Conservation (phyloP, 768 basidiomycete genomes). For the Panus rudis region DNA sequence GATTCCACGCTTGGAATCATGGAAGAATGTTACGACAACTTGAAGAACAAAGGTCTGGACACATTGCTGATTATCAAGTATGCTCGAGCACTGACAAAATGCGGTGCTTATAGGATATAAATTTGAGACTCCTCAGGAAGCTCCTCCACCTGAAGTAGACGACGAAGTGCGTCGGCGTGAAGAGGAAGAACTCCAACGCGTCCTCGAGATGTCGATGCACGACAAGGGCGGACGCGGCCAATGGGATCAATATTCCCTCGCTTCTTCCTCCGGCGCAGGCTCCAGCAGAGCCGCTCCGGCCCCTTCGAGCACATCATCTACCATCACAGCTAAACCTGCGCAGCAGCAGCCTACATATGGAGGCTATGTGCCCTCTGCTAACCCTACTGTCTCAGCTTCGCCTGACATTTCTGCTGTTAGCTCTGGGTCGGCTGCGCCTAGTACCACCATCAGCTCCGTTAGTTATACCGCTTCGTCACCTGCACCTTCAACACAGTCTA, state of each 20-base stretch:
- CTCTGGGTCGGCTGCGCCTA: conserved; percentile 3
- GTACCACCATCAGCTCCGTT: conserved; percentile 16
- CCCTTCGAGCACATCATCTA: conserved; percentile 14
- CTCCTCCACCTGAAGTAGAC: conserved; percentile 62
- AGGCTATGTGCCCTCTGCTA: conserved; percentile 54
- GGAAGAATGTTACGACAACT: conserved; percentile 77
- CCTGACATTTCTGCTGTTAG: not conserved
- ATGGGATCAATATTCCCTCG: conserved; percentile 41
- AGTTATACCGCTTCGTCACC: conserved; percentile 15
- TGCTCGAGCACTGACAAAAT: too few species aligned
- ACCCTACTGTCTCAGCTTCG: conserved; percentile 30
- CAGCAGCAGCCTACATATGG: conserved; percentile 35
- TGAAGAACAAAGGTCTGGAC: conserved; percentile 74
- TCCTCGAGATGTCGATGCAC: conserved; percentile 86
- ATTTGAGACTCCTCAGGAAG: conserved; percentile 55
- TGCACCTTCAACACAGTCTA: conserved; percentile 22
- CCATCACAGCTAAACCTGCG: conserved; percentile 6
- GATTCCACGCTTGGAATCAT: conserved; percentile 81
- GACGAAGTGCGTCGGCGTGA: conserved; percentile 79
- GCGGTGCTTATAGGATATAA: conserved; percentile 62
- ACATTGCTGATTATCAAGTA: not conserved
- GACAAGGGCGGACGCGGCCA: conserved; percentile 76
- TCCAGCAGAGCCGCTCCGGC: conserved; percentile 20
- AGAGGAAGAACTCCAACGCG: conserved; percentile 92
- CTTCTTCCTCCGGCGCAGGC: conserved; percentile 29